These are phyloP conservation scores for Citrus hindsii DNA, from an alignment of 345 rosid species.

Conservation along the genomic window DNA sequence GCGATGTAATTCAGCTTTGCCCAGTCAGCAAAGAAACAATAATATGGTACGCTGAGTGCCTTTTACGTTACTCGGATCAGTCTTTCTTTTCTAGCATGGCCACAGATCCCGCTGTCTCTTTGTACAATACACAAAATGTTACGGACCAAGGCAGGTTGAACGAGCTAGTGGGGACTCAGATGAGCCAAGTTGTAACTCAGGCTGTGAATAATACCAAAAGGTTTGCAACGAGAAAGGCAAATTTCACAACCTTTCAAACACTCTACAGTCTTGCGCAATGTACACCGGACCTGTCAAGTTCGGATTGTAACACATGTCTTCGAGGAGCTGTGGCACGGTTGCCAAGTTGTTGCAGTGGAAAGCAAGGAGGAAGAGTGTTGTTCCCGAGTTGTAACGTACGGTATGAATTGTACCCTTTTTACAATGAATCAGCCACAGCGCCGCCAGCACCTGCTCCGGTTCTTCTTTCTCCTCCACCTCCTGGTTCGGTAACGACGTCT, in stretches of 20 bases:
- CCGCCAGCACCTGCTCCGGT: neutral
- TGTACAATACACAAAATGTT: constrained; percentile 19
- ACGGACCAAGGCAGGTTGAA: constrained; percentile 9
- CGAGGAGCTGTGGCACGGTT: neutral
- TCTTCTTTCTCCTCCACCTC: constrained; percentile 17
- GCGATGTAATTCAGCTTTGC: constrained; percentile 19
- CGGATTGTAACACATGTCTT: constrained; percentile 21
- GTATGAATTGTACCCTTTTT: constrained; percentile 28
- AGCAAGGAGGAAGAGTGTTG: no score
- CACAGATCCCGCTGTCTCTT: neutral
- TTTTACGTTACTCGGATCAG: constrained; percentile 32
- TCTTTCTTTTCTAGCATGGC: constrained; percentile 14
- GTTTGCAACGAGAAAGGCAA: no score
- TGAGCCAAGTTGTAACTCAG: no score
- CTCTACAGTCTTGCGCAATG: constrained; percentile 30
- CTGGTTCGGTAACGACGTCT: constrained; percentile 4
- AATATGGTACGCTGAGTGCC: constrained; percentile 42
- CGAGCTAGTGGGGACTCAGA: no score
- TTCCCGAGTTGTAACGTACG: constrained; percentile 21
- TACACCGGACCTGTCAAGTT: constrained; percentile 26
- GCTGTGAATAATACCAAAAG: no score
- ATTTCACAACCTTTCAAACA: neutral
- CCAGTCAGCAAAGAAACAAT: constrained; percentile 24
- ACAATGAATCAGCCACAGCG: neutral
- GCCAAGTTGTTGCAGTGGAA: constrained; percentile 10